Conservation (phyloP, 1,284 basidiomycete genomes). For the Ustilago xerochloae region DNA sequence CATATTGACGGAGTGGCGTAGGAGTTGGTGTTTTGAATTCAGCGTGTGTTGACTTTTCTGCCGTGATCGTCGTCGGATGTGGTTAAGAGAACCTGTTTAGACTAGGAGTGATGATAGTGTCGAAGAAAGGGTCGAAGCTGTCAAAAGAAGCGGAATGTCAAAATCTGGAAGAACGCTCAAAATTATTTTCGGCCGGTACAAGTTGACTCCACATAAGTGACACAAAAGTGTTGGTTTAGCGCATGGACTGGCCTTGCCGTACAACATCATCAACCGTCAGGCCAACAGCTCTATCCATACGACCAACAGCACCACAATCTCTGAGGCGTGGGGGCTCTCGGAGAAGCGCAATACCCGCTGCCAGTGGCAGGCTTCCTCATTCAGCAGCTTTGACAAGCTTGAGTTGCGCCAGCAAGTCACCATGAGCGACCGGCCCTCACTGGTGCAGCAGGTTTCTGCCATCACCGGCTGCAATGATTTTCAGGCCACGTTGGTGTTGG, state of each 20-base stretch:
- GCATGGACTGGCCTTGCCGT: conserved; percentile 6
- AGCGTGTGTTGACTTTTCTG: neutral
- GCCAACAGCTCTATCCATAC: neutral
- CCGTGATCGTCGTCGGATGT: too few species aligned
- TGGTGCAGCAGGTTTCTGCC: conserved; percentile 36
- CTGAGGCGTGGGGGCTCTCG: too few species aligned
- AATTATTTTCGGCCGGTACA: conserved; percentile 7
- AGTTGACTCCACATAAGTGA: conserved; percentile 13
- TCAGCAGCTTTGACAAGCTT: neutral
- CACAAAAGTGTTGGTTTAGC: conserved; percentile 15
- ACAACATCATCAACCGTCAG: neutral
- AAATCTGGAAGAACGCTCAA: conserved; percentile 7
- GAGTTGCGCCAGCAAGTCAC: neutral
- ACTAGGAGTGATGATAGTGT: neutral
- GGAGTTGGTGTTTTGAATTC: neutral
- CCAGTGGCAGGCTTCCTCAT: too few species aligned
- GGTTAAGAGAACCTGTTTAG: neutral
- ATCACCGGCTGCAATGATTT: conserved; percentile 45
- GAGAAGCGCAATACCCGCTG: too few species aligned
- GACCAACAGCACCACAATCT: neutral
- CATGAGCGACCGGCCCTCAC: conserved; percentile 19
- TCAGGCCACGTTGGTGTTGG: conserved; percentile 29
- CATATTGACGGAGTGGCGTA: conserved; percentile 11
- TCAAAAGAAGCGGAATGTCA: neutral
- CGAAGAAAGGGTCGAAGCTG: neutral